Evolutionary conservation across 139 green algal genomes (phyloP).

Genomic region (Chlorella sorokiniana): DNA sequence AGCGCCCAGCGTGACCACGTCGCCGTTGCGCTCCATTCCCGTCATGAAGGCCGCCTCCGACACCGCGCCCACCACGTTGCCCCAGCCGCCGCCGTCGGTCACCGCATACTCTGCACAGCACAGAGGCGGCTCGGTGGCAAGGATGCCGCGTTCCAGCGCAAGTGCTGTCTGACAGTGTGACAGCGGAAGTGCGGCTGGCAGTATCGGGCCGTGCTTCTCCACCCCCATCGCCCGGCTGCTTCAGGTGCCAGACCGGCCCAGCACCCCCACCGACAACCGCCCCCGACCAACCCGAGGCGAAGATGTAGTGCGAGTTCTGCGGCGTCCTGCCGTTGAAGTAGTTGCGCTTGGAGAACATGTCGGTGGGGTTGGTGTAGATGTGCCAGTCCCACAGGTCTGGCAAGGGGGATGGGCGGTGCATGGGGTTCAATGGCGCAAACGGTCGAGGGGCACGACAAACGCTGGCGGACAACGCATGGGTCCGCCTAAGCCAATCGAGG

Average conservation of each 20-base stretch:
- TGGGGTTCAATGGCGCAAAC: neutral
- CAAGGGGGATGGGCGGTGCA: neutral
- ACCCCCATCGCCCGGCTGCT: no score
- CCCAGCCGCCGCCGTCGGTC: slow-evolving; percentile 38
- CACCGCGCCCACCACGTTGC: slow-evolving; percentile 57
- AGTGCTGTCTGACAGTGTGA: neutral
- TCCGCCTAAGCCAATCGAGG: no score
- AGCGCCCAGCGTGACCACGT: slow-evolving; percentile 59
- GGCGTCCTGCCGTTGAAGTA: slow-evolving; percentile 22
- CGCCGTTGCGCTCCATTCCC: slow-evolving; percentile 68
- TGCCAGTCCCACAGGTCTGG: slow-evolving; percentile 59
- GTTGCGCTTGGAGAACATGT: slow-evolving; percentile 39
- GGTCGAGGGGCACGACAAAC: neutral
- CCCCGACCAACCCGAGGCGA: slow-evolving; percentile 2
- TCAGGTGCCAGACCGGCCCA: neutral
- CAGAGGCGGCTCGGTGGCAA: no score
- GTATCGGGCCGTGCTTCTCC: neutral
- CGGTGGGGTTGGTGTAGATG: slow-evolving; percentile 51
- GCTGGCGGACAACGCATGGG: neutral
- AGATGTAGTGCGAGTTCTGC: slow-evolving; percentile 27
- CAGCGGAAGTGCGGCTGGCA: neutral
- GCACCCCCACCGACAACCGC: neutral
- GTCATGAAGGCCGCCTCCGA: slow-evolving; percentile 77
- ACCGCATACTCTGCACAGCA: slow-evolving; percentile 55
- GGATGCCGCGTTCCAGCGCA: neutral